Base-by-base conservation (phyloP, 1,284 basidiomycete species). In the Sanghuangporus baumii region DNA sequence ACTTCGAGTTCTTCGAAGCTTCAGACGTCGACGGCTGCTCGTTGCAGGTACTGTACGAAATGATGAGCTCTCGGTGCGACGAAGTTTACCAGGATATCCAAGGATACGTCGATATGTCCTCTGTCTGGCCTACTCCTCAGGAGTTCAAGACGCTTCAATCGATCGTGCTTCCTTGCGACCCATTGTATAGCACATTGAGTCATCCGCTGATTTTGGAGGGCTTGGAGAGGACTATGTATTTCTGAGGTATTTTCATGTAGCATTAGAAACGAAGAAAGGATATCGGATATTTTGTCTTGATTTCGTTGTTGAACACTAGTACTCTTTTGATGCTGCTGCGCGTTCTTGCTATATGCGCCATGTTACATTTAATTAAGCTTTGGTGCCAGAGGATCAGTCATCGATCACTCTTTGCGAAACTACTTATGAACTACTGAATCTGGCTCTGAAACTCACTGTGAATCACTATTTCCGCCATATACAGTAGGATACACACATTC, bases 61-160 rank as follows among this genome's bases (percentile, higher is more conserved):
- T 61, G 26, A 55, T 34, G 14, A n/a, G 12, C 11, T 14, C 51
- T 20, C 34, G 59, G 38, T 61, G 52, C 23, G 52, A 61, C n/a
- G 52, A 61, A 12, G 2, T 46, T 6, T 37, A 34, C 37, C n/a
- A 23, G n/a, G 59, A 55, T 34, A 38, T 61, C 23, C 31, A 26
- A 1, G 50, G 55, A 7, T 55, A 55, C 26, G 50, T 55, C 2
- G 59, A 55, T 18, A 7, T 12, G 1, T 31, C 47, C n/a, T 8
- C 11, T 7, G n/a, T 54, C 16, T 14, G 31, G 3, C 40, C 50
- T 8, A 55, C 34, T 16, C 59, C 59, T 26, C 31, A 38, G n/a
- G 51, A 18, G 14, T 61, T 55, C 40, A 61, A 61, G 59, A 61
- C 59, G 51, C 12, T 61, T 11, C 12, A 34, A 3, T 31, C 59